Evolutionary conservation across 257 asterid genomes (phyloP), one percentile per base, ranked within the genome.

Genomic region (Lantana camara): DNA sequence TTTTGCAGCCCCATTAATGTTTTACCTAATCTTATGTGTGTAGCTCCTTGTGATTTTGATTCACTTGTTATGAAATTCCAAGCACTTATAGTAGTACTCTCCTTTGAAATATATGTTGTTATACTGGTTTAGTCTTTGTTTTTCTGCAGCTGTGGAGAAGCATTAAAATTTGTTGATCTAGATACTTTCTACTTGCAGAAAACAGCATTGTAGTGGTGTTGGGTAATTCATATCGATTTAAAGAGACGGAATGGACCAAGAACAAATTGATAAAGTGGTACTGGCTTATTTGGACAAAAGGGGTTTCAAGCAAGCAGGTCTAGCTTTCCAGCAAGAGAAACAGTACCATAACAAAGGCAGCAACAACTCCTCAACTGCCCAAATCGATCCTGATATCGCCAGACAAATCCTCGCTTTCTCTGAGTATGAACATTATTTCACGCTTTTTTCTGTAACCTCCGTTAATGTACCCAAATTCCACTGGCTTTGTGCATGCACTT

Each of bases 241-340:
- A 9, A n/a, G 61, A 49, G 74, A 48, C 29, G 45, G 20, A n/a
- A 92, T 93, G 99, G 96, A 89, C 56, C 89, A 77, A 52, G 97
- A 83, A 44, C 94, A 90, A 47, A 80, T 93, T 22, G 95, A 90
- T 60, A 90, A 85, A 60, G 94, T 86, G 54, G 96, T 93, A 14
- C 22, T 85, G 19, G 90, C 93, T 2, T 93, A 90, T 77, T 70
- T 93, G 74, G 90, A 85, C 56, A 85, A 84, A 72, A 78, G 89
- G 82, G 98, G 98, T 56, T 90, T 85, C 69, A 85, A 81, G 76
- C 94, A 85, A 79, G 85, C 98, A 0, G 97, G 90, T 50, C 73
- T 85, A 47, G 91, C 84, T 20, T 77, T 93, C 17, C 95, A 85
- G 70, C 91, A 93, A 77, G 98, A 91, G 80, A 86, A 79, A 64